These are phyloP conservation scores for Hymenotorrendiella dingleyae DNA, from an alignment of 2,329 filamentous ascomycete genomes.

Conservation along the genomic window DNA sequence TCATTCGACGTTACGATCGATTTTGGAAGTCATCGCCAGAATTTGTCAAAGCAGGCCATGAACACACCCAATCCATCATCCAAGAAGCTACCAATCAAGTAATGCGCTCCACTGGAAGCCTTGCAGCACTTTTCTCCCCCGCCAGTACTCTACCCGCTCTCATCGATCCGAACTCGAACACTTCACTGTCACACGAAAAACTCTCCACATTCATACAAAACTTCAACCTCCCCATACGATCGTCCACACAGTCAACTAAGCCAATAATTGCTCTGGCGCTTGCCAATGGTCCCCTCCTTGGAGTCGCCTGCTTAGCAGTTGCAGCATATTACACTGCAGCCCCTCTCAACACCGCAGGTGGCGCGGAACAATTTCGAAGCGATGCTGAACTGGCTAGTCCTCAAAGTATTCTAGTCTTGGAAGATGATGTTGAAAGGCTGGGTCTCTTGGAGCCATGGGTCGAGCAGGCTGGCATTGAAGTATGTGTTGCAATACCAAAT, in stretches of 20 bases:
- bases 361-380: constrained; percentile 43
- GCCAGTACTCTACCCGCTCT: neutral
- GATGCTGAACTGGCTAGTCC: constrained; percentile 44
- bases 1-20: neutral
- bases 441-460: constrained; percentile 29
- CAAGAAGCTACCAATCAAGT: too few species aligned
- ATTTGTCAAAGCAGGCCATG: neutral
- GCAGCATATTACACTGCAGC: constrained; percentile 46
- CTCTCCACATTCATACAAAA: neutral
- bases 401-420: constrained; percentile 40
- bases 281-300: constrained; percentile 49
- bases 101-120: neutral
- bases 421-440: constrained; percentile 36
- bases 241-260: neutral
- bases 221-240: neutral
- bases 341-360: constrained; percentile 44
- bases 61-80: too few species aligned
- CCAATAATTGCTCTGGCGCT: constrained; percentile 38
- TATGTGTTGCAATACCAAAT: neutral
- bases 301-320: constrained; percentile 43
- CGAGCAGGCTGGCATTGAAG: neutral
- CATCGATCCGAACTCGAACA: neutral
- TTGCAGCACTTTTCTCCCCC: neutral
- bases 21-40: neutral
- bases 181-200: neutral